phyloP scores from a whole-genome alignment of 352 stramenopile genomes.

The Chloridella minuta region DNA sequence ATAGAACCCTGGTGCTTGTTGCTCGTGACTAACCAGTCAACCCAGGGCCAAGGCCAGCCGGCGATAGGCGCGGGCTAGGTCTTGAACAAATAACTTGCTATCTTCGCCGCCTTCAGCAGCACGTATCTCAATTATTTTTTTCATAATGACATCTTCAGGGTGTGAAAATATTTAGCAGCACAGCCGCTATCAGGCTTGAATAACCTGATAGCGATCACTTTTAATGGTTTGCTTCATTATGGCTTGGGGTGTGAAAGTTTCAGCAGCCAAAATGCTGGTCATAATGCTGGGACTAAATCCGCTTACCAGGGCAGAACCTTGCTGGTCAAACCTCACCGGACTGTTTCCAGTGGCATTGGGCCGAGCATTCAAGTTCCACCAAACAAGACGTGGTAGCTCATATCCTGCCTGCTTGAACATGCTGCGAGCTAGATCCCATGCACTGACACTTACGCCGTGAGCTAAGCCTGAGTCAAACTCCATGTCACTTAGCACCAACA shows the following conservation, averaged over 20 bases:
- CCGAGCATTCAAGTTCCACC: background rate
- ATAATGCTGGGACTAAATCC: slow-evolving; percentile 10
- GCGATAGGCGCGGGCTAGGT: no score
- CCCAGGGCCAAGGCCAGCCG: no score
- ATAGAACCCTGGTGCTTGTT: no score
- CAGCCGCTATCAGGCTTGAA: no score
- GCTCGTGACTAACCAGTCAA: no score
- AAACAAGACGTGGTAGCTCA: background rate
- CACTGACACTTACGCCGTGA: no score
- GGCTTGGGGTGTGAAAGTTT: background rate
- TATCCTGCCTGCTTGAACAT: slow-evolving; percentile 1
- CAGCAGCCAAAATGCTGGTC: background rate
- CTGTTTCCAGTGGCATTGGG: background rate
- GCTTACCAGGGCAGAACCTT: background rate
- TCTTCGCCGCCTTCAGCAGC: no score
- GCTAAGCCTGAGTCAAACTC: background rate
- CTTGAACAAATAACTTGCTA: no score
- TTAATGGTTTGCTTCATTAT: slow-evolving; percentile 11
- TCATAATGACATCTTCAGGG: no score
- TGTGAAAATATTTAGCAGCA: no score
- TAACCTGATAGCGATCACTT: background rate
- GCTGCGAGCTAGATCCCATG: no score
- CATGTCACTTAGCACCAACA: background rate
- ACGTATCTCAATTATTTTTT: no score
- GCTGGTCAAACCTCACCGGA: background rate